Conservation (phyloP, 2,329 filamentous ascomycete genomes). For the Stemphylium beticola region DNA sequence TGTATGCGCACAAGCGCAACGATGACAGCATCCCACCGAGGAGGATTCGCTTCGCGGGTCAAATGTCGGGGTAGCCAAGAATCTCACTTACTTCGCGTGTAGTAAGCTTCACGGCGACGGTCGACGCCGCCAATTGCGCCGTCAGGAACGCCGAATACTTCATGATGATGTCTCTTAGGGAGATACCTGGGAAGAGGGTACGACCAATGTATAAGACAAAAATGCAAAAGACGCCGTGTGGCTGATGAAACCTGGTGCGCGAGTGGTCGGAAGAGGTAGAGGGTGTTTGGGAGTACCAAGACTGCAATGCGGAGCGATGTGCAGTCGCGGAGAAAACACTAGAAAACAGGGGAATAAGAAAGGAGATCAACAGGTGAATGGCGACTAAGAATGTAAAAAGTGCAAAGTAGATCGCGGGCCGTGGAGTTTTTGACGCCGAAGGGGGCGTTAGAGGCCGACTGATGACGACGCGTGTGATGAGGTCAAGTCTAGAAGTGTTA, state of each 20-base stretch:
- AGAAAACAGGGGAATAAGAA: conserved; percentile 3
- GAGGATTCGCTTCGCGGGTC: conserved; percentile 23
- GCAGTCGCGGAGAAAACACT: not conserved
- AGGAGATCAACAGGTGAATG: conserved; percentile 1
- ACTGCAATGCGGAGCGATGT: not conserved
- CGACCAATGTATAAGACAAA: conserved; percentile 16
- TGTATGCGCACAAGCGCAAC: conserved; percentile 1
- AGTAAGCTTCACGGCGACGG: conserved; percentile 37
- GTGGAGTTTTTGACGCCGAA: conserved; percentile 7
- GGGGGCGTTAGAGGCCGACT: conserved; percentile 5
- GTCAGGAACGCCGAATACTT: conserved; percentile 39
- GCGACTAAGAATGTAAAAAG: conserved; percentile 1
- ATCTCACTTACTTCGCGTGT: conserved; percentile 43
- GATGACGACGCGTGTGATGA: conserved; percentile 25
- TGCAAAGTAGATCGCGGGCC: conserved; percentile 4
- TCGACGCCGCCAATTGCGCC: conserved; percentile 38
- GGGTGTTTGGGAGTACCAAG: conserved; percentile 4
- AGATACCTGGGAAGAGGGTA: not conserved
- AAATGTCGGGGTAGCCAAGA: conserved; percentile 31
- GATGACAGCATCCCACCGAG: not conserved
- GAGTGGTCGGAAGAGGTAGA: conserved; percentile 13
- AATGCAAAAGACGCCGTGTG: not conserved
- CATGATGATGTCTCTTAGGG: conserved; percentile 25
- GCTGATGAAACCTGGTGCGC: conserved; percentile 21
- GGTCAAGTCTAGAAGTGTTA: conserved; percentile 15